Evolutionary conservation across 1,284 basidiomycete species (phyloP).

Genomic region (Cerrena zonata): DNA sequence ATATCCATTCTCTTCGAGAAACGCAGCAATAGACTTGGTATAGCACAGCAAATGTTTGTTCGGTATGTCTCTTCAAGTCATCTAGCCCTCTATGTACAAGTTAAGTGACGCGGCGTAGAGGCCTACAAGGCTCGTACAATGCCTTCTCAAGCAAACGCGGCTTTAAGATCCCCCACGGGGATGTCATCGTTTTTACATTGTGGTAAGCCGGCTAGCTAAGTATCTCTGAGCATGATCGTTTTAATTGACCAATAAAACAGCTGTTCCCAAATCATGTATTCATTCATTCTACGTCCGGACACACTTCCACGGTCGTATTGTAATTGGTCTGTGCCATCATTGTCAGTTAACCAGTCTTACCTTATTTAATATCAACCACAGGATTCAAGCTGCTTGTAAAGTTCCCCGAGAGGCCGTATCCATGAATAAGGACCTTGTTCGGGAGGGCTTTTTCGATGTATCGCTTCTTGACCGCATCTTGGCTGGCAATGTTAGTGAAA

Average conservation of each 20-base stretch:
- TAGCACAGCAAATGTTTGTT: conserved; percentile 90
- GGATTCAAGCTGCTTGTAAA: conserved; percentile 61
- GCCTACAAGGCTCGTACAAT: conserved; percentile 81
- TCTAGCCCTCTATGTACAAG: background rate
- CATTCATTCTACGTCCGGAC: conserved; percentile 76
- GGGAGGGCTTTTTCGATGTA: conserved; percentile 52
- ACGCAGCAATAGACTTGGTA: conserved; percentile 58
- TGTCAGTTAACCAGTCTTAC: background rate
- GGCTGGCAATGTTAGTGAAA: conserved; percentile 43
- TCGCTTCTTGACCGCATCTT: conserved; percentile 52
- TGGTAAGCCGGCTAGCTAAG: conserved; percentile 41
- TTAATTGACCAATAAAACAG: no score
- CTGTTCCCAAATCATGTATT: conserved; percentile 87
- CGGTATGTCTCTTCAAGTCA: conserved; percentile 41
- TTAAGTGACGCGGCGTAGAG: conserved; percentile 38
- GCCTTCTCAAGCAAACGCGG: conserved; percentile 60
- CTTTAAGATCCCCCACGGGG: conserved; percentile 78
- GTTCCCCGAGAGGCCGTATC: conserved; percentile 55
- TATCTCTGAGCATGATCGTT: conserved; percentile 3
- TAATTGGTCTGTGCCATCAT: conserved; percentile 51
- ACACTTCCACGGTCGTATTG: conserved; percentile 76
- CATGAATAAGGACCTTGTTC: conserved; percentile 60
- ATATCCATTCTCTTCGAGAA: conserved; percentile 83
- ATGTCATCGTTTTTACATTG: conserved; percentile 76
- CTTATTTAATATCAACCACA: conserved; percentile 15